phyloP scores from a whole-genome alignment of 306 rosid genomes.

The Cicer cuneatum region DNA sequence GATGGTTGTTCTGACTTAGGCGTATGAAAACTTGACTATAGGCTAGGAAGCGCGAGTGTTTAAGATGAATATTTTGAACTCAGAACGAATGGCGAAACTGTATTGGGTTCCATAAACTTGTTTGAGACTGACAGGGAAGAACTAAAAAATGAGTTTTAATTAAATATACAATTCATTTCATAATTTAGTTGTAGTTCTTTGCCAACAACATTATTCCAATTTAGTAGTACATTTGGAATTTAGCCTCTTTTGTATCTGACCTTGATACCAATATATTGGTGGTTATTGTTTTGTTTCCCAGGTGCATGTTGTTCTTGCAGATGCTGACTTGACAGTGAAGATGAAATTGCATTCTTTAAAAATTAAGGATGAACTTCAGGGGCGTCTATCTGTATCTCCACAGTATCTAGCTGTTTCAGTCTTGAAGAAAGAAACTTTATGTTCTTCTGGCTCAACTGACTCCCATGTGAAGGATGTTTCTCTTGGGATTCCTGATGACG shows the following conservation, averaged over 20 bases:
- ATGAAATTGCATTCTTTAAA: conserved; percentile 85
- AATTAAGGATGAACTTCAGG: conserved; percentile 92
- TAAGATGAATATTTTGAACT: neutral
- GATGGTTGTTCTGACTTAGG: no score
- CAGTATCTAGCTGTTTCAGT: conserved; percentile 89
- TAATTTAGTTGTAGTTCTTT: conserved; percentile 12
- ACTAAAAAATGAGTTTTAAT: neutral
- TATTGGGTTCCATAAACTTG: neutral
- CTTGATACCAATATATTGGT: conserved; percentile 2
- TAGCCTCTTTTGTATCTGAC: conserved; percentile 8
- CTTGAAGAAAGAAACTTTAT: conserved; percentile 56
- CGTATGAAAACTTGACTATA: no score
- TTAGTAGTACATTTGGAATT: conserved; percentile 11
- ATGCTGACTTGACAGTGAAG: conserved; percentile 71
- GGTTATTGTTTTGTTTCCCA: conserved; percentile 46
- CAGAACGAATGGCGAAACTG: neutral
- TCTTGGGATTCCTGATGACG: conserved; percentile 62
- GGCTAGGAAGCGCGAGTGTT: no score
- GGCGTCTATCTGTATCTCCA: conserved; percentile 63
- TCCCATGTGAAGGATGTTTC: conserved; percentile 58
- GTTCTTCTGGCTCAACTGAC: conserved; percentile 49
- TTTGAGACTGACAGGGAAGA: conserved; percentile 6
- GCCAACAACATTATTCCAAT: conserved; percentile 8
- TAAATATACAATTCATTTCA: conserved; percentile 3
- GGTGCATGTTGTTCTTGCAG: conserved; percentile 73